Evolutionary conservation across 2,329 filamentous ascomycete species (phyloP).

Genomic region (Drechslerella dactyloides): DNA sequence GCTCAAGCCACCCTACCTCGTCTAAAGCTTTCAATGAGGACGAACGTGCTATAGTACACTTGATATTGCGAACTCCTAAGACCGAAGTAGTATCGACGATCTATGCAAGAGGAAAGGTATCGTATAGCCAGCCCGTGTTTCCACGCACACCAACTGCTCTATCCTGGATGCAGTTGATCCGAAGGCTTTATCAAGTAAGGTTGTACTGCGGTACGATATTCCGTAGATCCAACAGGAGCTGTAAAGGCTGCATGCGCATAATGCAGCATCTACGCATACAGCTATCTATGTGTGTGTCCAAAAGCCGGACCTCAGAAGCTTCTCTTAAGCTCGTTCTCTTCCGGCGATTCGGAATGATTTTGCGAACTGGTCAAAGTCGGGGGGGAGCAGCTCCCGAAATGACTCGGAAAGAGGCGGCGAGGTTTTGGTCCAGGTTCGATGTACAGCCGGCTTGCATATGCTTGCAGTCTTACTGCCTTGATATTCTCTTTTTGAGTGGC

Average conservation of each 20-base stretch:
- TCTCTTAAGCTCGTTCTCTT: background rate
- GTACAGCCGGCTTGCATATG: constrained; percentile 3
- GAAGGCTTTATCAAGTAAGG: background rate
- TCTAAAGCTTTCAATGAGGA: background rate
- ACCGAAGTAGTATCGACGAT: background rate
- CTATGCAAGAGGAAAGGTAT: background rate
- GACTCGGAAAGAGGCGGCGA: background rate
- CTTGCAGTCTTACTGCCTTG: constrained; percentile 2
- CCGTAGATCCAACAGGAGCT: background rate
- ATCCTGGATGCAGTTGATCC: constrained; percentile 3
- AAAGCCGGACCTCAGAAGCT: background rate
- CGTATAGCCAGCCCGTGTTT: background rate
- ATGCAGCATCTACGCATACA: background rate
- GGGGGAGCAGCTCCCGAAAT: background rate
- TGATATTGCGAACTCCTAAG: background rate
- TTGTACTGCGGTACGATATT: background rate
- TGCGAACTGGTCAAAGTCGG: background rate
- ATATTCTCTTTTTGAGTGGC: background rate
- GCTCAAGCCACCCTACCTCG: background rate
- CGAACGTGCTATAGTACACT: background rate
- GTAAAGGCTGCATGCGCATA: background rate
- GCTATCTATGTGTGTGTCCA: background rate
- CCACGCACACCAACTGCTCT: background rate
- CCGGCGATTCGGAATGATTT: background rate
- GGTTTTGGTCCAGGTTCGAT: background rate